Conservation (phyloP, 164 flowering plant genomes). For the Brasenia schreberi region DNA sequence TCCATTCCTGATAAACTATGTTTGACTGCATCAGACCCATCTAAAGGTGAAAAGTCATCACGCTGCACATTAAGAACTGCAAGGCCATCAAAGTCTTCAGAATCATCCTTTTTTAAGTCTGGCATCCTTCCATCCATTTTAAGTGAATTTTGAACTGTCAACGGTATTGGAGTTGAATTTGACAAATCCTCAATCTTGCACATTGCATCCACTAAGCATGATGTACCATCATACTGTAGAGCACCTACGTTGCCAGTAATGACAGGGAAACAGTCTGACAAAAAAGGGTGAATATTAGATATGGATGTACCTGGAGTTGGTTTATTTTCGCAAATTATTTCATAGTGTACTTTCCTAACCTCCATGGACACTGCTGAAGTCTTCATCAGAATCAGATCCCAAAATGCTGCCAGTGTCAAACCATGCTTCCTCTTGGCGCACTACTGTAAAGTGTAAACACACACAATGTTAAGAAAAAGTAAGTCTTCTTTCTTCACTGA, state of each 20-base stretch:
- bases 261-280: slow-evolving; percentile 38
- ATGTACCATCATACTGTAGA: slow-evolving; percentile 63
- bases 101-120: slow-evolving; percentile 24
- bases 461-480: slow-evolving; percentile 1
- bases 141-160: slow-evolving; percentile 22
- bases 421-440: slow-evolving; percentile 74
- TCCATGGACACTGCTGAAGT: slow-evolving; percentile 77
- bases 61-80: slow-evolving; percentile 19
- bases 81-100: slow-evolving; percentile 22
- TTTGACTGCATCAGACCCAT: slow-evolving; percentile 31
- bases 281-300: not conserved
- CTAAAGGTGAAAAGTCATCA: slow-evolving; percentile 30
- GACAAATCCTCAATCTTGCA: slow-evolving; percentile 23
- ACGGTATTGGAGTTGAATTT: slow-evolving; percentile 24
- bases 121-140: slow-evolving; percentile 52
- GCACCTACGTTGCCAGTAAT: slow-evolving; percentile 39
- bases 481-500: not conserved
- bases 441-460: slow-evolving; percentile 27
- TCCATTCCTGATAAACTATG: slow-evolving; percentile 5
- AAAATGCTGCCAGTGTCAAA: slow-evolving; percentile 77
- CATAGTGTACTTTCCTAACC: slow-evolving; percentile 27
- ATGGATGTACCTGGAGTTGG: not conserved
- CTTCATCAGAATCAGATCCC: slow-evolving; percentile 97
- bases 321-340: no score
- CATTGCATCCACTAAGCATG: slow-evolving; percentile 33